A percentile compares a stretch with the other conserved stretches of the same genome.
Evolutionary conservation across 768 basidiomycete genomes (phyloP).

Genomic region (Tulasnella calospora): DNA sequence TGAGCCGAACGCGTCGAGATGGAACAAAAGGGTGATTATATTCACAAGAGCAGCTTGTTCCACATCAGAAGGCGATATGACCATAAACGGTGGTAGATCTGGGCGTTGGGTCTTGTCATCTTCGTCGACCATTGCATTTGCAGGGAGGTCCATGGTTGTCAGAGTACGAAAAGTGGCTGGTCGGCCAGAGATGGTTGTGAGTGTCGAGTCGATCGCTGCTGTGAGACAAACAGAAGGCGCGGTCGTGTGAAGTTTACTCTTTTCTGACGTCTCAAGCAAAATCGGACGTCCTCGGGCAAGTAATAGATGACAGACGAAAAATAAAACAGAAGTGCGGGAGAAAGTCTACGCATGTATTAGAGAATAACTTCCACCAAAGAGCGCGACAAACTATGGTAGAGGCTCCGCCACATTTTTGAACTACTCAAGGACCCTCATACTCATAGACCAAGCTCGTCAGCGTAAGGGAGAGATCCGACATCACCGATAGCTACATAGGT

Average conservation of each 20-base stretch:
- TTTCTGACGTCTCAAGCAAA: background rate
- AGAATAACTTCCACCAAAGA: background rate
- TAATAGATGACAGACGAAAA: background rate
- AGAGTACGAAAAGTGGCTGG: background rate
- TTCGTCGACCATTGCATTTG: background rate
- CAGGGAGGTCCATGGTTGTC: slow-evolving; percentile 6
- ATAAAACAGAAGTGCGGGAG: background rate
- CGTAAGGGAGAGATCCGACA: slow-evolving; percentile 66
- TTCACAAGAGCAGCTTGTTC: slow-evolving; percentile 22
- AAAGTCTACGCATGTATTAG: background rate
- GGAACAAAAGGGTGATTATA: background rate
- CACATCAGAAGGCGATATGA: slow-evolving; percentile 16
- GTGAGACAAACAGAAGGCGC: background rate
- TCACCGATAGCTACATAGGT: slow-evolving; percentile 87
- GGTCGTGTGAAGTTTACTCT: background rate
- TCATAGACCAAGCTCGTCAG: slow-evolving; percentile 46
- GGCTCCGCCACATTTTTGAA: background rate
- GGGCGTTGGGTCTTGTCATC: slow-evolving; percentile 1
- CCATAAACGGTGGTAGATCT: slow-evolving; percentile 13
- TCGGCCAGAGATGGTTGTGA: background rate
- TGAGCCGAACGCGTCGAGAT: background rate
- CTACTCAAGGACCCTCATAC: background rate
- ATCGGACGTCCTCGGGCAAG: background rate
- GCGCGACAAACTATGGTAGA: background rate
- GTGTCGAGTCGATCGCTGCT: background rate